Evolutionary conservation across 2,329 filamentous ascomycete species (phyloP).

Genomic region (Microdochium paspali): DNA sequence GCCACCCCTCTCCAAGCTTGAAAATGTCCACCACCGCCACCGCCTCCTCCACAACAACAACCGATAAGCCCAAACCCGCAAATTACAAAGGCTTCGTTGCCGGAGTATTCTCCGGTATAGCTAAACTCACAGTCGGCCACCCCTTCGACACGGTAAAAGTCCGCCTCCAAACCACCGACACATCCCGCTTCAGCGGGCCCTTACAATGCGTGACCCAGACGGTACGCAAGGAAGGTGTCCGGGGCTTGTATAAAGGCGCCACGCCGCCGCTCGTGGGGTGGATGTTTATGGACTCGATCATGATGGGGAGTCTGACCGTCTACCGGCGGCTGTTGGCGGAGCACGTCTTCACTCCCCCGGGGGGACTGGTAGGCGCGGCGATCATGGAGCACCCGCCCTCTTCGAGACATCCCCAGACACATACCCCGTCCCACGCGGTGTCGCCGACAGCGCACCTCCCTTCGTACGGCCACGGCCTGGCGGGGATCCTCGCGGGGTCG

Average conservation of each 20-base stretch:
- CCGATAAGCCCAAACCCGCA: slow-evolving; percentile 19
- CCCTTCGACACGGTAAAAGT: slow-evolving; percentile 97
- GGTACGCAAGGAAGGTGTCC: slow-evolving; percentile 72
- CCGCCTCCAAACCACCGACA: slow-evolving; percentile 77
- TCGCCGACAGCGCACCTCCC: slow-evolving; percentile 46
- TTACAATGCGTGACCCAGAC: slow-evolving; percentile 81
- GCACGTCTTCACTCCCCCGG: slow-evolving; percentile 57
- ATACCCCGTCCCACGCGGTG: neutral
- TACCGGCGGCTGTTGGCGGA: slow-evolving; percentile 80
- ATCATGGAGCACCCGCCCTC: slow-evolving; percentile 15
- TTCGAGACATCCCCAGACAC: slow-evolving; percentile 6
- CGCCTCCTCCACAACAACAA: slow-evolving; percentile 6
- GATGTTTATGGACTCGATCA: slow-evolving; percentile 94
- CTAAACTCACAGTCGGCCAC: slow-evolving; percentile 60
- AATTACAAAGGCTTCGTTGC: slow-evolving; percentile 96
- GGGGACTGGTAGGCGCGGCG: slow-evolving; percentile 22
- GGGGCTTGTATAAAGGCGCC: slow-evolving; percentile 88
- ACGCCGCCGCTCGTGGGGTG: slow-evolving; percentile 88
- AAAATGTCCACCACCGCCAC: neutral
- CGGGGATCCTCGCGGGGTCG: slow-evolving; percentile 75
- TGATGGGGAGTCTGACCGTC: slow-evolving; percentile 85
- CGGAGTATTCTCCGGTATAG: slow-evolving; percentile 89
- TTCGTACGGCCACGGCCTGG: slow-evolving; percentile 73
- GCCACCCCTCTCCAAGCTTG: neutral
- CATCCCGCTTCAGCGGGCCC: slow-evolving; percentile 73